Evolutionary conservation across 2,329 filamentous ascomycete species (phyloP).

Genomic region (Arthrocladium fulminans): DNA sequence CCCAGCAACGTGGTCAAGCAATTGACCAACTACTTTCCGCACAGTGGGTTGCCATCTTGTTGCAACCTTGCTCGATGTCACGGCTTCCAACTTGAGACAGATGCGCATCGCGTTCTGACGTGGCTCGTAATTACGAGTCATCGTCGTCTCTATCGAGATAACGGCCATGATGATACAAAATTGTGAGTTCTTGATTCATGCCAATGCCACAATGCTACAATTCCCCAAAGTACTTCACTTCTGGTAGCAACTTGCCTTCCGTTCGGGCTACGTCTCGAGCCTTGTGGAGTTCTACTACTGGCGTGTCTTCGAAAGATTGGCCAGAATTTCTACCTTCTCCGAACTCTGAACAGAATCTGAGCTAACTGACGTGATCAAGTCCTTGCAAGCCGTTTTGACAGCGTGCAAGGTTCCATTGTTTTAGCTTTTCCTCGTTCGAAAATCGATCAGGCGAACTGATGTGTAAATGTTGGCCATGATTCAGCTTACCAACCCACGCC

Average conservation of each 20-base stretch:
- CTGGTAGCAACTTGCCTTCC: neutral
- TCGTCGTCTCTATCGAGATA: neutral
- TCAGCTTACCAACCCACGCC: too few species aligned
- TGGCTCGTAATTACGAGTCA: neutral
- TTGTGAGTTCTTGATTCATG: too few species aligned
- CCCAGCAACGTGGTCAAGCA: conserved; percentile 2
- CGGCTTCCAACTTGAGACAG: neutral
- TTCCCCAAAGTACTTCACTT: too few species aligned
- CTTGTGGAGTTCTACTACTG: neutral
- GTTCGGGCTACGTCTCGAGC: neutral
- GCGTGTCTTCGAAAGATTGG: conserved; percentile 4
- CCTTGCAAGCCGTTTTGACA: neutral
- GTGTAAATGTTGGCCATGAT: too few species aligned
- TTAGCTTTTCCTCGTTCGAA: neutral
- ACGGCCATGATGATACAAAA: neutral
- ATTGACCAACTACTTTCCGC: neutral
- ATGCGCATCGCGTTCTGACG: neutral
- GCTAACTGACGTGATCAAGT: neutral
- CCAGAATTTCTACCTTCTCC: neutral
- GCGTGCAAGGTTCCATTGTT: neutral
- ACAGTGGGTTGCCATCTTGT: neutral
- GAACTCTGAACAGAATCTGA: neutral
- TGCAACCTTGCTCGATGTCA: neutral
- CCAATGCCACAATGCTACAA: neutral
- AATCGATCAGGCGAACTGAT: neutral